Evolutionary conservation across 1,284 basidiomycete genomes (phyloP), one percentile per base, ranked within the genome.

Genomic region (Austroboletus niveus): DNA sequence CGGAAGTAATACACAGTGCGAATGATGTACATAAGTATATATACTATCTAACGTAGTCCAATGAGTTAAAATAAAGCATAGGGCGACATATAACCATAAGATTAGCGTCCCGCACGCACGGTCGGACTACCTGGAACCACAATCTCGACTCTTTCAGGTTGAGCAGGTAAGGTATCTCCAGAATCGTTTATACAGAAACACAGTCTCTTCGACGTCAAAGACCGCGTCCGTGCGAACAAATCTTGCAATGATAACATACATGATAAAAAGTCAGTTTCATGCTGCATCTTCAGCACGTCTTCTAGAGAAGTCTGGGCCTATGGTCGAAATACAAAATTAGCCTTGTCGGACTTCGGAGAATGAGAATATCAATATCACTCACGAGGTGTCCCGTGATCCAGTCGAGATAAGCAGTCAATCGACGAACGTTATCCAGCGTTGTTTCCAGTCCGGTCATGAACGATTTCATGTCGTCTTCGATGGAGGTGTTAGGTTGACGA

Each of bases 341-440:
- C 6, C 22, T 39, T 2, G 15, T 31, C 45, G 15, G 48, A 17
- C n/a, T 14, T 17, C 32, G 14, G 40, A 22, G 5, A 12, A 27
- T 3, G 27, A 8, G 27, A 22, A 10, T 2, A 27, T 7, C 27
- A 27, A 27, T 41, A 9, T 20, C 20, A 45, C 69, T 45, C 44
- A 61, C 65, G 24, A 68, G 53, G 12, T 56, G 55, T 5, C 60
- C 59, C 5, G 68, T 57, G 8, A 63, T 66, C 61, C 60, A 66
- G 9, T 71, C 69, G n/a, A 68, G 66, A 39, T 69, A 68, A 12
- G 55, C 59, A 7, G 47, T 46, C 49, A 68, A 48, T 15, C 50
- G 60, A 8, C 40, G 54, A 10, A 58, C 40, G 36, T 66, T 61
- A 27, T 55, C 52, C 7, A 65, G 54, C 8, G 54, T 46, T 34